These are phyloP conservation scores for Aspergillus funiculosus DNA, from an alignment of 495 filamentous ascomycete species.

Conservation along the genomic window DNA sequence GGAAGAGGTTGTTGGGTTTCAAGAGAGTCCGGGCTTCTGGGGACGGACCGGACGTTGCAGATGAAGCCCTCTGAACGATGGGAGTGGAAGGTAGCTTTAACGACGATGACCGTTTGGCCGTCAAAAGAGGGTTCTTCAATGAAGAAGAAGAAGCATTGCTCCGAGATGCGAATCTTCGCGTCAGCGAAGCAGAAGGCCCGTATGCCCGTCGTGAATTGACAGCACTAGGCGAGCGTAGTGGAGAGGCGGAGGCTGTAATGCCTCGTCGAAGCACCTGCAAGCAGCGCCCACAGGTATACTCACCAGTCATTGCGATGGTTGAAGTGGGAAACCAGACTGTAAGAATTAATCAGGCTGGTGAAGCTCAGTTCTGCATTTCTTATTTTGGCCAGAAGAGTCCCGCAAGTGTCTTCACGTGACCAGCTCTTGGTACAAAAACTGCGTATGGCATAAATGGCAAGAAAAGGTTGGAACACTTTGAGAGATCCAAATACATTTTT, in stretches of 20 bases:
- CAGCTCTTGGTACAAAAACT: too few species aligned
- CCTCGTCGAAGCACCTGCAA: constrained; percentile 34
- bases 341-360: too few species aligned
- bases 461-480: too few species aligned
- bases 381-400: too few species aligned
- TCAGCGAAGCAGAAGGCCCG: constrained; percentile 22
- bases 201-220: constrained; percentile 23
- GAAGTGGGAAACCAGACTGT: too few species aligned
- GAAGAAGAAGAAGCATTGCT: constrained; percentile 23
- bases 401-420: too few species aligned
- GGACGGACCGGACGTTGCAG: constrained; percentile 21
- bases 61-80: constrained; percentile 24
- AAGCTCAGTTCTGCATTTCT: too few species aligned
- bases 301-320: constrained; percentile 33
- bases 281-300: constrained; percentile 42
- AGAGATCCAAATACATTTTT: too few species aligned
- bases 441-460: too few species aligned
- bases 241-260: constrained; percentile 15
- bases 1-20: constrained; percentile 79
- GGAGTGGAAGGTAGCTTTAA: constrained; percentile 2
- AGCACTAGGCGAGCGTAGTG: constrained; percentile 22
- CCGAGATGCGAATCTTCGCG: constrained; percentile 31
- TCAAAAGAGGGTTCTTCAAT: constrained; percentile 13
- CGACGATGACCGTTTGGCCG: constrained; percentile 13
- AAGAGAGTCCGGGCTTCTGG: constrained; percentile 50